Base-by-base conservation (phyloP, 495 filamentous ascomycete genomes). In the Astrothelium subdiscretum region DNA sequence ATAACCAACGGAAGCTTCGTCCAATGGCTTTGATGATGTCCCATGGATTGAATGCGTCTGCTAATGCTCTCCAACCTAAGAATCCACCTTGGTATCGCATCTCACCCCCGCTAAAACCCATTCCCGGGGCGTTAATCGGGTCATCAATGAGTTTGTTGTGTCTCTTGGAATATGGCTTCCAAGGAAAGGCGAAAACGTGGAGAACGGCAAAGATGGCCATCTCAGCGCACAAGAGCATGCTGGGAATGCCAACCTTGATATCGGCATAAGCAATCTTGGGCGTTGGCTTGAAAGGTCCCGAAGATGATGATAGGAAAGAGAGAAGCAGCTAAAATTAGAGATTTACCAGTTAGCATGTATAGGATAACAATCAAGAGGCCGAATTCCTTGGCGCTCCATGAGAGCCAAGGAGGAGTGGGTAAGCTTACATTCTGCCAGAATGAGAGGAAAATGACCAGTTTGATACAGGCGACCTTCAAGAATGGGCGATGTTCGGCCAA, bases 401-500 rank as follows among this genome's bases (percentile, higher is more conserved):
- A 11, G 51, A 70, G 22, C 65, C 62, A 5, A 63, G 20, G 29
- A 43, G 6, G 20, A 8, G n/a, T 22, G 31, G 26, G 44, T 13
- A 11, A 27, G 62, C 77, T 70, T 71, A 82, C 80, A 44, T 81
- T 83, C 70, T 96, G 92, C 91, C 91, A 96, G 74, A 96, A 96
- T 4, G 88, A 94, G 61, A 96, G 79, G 79, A 96, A 96, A 72
- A 96, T 94, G 66, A 96, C 92, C 40, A 96, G 81, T 69, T 96
- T 96, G 70, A 96, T 95, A 62, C 90, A 88, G 2, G 90, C 65
- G 10, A 96, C 82, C 69, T 96, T 96, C 60, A 95, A 74, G 63
- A 95, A 89, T 1, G 91, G 89, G 20, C 74, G 76, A 65, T 95
- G 80, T 32, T 85, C 77, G n/a, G 79, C 79, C 26, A 96, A 78